Evolutionary conservation across 352 stramenopile genomes (phyloP), one percentile per base, ranked within the genome.

Genomic region (Phytophthora vignae): DNA sequence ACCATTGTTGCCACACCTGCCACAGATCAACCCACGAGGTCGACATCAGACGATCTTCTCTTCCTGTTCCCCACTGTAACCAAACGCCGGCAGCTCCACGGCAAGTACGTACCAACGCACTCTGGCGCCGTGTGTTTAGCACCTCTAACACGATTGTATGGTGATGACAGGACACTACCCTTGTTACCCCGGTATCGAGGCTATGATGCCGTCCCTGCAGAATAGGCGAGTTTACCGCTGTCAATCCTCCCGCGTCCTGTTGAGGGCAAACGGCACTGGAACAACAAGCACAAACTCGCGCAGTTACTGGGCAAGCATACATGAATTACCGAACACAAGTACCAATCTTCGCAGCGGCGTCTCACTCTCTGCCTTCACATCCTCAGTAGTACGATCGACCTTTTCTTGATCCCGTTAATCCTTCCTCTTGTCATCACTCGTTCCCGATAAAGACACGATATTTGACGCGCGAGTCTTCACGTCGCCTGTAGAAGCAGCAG

Each of bases 51-150:
- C 29, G 50, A 71, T 15, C 61, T 79, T 7, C 70, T 82, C 31
- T 86, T 82, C 59, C 63, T 86, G 42, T 71, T 84, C 25, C 76
- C 73, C 31, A 84, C 79, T 1, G 72, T 86, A 66, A 86, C 79
- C 25, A 57, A 69, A 21, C 76, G 78, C 38, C 64, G 79, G 44
- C 73, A 82, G 21, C 74, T 86, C 36, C 79, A 86, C 60, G 74
- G 67, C 61, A 83, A 82, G 79, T 86, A 69, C 12, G 75, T 73
- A 49, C 42, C n/a, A n/a, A n/a, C n/a, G n/a, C n/a, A n/a, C n/a
- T n/a, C n/a, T n/a, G n/a, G n/a, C n/a, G n/a, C n/a, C n/a, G 15
- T 31, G 2, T 67, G 22, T 49, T 71, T 9, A 22, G 65, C 44
- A 6, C 55, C 27, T 64, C 44, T 69, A 8, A 73, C 55, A 36